Percentiles rank a stretch among this genome's conserved stretches.
Evolutionary conservation across 495 filamentous ascomycete species (phyloP).

Genomic region (Daldinia vernicosa): DNA sequence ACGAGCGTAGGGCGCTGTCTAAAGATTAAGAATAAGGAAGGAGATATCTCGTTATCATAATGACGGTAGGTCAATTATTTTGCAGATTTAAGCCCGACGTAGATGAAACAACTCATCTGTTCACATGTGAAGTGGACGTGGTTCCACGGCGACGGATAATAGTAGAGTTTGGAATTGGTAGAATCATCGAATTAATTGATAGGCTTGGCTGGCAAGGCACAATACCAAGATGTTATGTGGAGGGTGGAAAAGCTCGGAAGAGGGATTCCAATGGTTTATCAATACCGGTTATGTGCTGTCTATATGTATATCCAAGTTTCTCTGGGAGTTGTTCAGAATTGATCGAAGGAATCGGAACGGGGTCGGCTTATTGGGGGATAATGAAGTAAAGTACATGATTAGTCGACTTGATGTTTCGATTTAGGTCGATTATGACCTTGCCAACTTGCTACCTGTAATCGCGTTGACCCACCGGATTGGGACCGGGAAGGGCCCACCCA

Average conservation of each 20-base stretch:
- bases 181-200: constrained; percentile 36
- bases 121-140: constrained; percentile 21
- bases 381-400: background rate
- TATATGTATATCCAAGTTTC: background rate
- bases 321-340: constrained; percentile 16
- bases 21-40: constrained; percentile 15
- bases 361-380: constrained; percentile 8
- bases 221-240: background rate
- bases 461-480: constrained; percentile 29
- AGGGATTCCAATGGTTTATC: constrained; percentile 19
- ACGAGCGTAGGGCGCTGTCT: constrained; percentile 5
- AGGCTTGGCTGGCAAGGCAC: background rate
- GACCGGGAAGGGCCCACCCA: constrained; percentile 25
- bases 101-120: constrained; percentile 22
- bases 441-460: constrained; percentile 8
- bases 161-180: constrained; percentile 34
- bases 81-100: constrained; percentile 15
- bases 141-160: constrained; percentile 24
- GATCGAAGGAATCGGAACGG: constrained; percentile 14
- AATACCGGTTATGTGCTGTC: constrained; percentile 8
- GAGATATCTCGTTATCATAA: constrained; percentile 35
- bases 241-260: background rate
- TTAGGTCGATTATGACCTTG: constrained; percentile 6
- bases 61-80: constrained; percentile 31
- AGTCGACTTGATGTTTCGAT: constrained; percentile 13